Conservation (phyloP, 345 rosid genomes). For the Turritis glabra region DNA sequence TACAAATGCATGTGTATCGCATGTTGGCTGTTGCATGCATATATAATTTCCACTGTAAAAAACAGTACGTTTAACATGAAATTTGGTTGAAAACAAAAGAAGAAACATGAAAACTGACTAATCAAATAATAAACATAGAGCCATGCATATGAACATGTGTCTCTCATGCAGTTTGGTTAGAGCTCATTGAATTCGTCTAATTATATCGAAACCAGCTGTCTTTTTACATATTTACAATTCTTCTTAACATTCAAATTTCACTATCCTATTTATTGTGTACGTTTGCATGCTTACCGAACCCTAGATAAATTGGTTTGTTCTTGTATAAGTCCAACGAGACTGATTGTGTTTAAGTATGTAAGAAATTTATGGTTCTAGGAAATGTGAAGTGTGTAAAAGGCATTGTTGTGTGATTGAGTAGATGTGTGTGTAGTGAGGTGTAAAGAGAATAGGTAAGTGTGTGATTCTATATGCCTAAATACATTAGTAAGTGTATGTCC, state of each 20-base stretch:
- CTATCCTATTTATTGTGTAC: slow-evolving; percentile 12
- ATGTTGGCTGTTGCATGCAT: slow-evolving; percentile 36
- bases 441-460: background rate
- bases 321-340: background rate
- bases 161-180: slow-evolving; percentile 29
- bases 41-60: slow-evolving; percentile 1
- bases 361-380: background rate
- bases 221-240: background rate
- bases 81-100: background rate
- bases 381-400: background rate
- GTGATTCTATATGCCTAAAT: background rate
- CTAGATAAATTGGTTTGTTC: background rate
- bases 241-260: slow-evolving; percentile 11
- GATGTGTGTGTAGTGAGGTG: background rate
- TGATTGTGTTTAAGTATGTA: background rate
- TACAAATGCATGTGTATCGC: slow-evolving; percentile 36
- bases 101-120: slow-evolving; percentile 15
- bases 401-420: background rate
- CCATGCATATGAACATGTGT: slow-evolving; percentile 38
- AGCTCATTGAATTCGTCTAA: slow-evolving; percentile 28
- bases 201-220: slow-evolving; percentile 7
- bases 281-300: background rate
- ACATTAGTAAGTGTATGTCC: too few species aligned
- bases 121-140: slow-evolving; percentile 1
- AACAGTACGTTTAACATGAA: slow-evolving; percentile 21